Evolutionary conservation across 208 protist genomes (phyloP).

Genomic region (Acanthamoeba rhysodes): DNA sequence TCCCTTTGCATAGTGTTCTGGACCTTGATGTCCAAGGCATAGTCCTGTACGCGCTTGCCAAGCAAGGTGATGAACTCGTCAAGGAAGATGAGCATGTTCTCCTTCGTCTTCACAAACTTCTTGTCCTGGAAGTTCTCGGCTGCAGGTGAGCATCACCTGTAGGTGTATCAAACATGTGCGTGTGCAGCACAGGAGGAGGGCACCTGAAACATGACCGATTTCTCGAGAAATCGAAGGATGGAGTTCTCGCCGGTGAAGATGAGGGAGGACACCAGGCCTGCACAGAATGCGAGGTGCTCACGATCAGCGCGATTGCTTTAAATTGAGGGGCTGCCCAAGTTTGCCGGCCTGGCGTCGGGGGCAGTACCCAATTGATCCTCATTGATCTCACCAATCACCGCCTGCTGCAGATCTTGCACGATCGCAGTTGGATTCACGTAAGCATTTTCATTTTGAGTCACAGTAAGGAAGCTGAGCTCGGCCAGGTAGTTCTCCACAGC

Average conservation of each 20-base stretch:
- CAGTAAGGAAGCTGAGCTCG: constrained; percentile 37
- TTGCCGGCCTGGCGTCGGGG: background rate
- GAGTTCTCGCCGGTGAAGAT: constrained; percentile 56
- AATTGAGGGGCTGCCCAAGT: background rate
- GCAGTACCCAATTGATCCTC: constrained; percentile 50
- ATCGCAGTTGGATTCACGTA: constrained; percentile 65
- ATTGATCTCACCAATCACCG: constrained; percentile 20
- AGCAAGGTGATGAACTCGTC: constrained; percentile 72
- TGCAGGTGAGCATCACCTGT: background rate
- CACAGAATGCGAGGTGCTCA: background rate
- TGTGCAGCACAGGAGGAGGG: background rate
- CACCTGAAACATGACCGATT: constrained; percentile 53
- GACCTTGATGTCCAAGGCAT: constrained; percentile 69
- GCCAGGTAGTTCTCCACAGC: constrained; percentile 66
- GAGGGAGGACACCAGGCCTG: constrained; percentile 45
- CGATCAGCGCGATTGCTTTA: background rate
- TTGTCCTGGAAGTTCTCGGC: constrained; percentile 31
- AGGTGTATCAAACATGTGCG: too few species aligned
- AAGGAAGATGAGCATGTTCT: constrained; percentile 70
- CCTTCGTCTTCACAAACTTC: constrained; percentile 69
- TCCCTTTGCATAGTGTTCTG: too few species aligned
- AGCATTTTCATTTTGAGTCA: constrained; percentile 37
- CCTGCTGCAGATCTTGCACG: constrained; percentile 58
- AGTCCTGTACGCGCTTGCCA: constrained; percentile 74
- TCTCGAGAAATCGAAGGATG: constrained; percentile 69